phyloP scores from a whole-genome alignment of 441 rosid species.

The Bruguiera hainesii region DNA sequence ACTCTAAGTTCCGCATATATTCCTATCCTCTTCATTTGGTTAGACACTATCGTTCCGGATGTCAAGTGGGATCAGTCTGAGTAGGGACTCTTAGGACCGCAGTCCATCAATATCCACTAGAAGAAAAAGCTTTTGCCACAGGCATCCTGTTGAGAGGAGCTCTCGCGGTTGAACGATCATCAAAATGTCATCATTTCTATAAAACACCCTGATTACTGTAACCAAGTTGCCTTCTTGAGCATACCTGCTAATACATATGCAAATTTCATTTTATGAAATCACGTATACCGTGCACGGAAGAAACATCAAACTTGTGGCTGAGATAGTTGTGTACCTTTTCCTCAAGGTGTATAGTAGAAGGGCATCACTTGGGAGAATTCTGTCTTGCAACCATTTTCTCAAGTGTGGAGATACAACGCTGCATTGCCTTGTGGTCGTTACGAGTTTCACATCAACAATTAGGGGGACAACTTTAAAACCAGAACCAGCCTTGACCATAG shows the following conservation, averaged over 20 bases:
- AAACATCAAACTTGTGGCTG: neutral
- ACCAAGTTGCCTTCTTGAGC: constrained; percentile 46
- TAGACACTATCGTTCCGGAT: constrained; percentile 18
- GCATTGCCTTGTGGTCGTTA: constrained; percentile 35
- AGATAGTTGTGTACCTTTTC: constrained; percentile 38
- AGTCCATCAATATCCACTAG: constrained; percentile 47
- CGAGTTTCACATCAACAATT: constrained; percentile 42
- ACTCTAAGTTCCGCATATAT: neutral
- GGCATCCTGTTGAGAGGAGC: constrained; percentile 41
- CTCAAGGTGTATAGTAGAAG: constrained; percentile 35
- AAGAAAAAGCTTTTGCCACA: constrained; percentile 41
- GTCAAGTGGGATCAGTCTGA: constrained; percentile 12
- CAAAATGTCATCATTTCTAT: constrained; percentile 26
- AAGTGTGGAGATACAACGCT: constrained; percentile 38
- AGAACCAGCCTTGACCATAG: constrained; percentile 45
- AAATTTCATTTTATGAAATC: constrained; percentile 15
- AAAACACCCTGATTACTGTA: constrained; percentile 36
- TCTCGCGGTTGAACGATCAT: constrained; percentile 45
- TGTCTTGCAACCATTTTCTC: constrained; percentile 44
- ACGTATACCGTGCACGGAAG: neutral
- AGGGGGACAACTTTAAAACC: constrained; percentile 46
- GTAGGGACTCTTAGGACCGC: constrained; percentile 33
- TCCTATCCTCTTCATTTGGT: constrained; percentile 5
- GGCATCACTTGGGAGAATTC: constrained; percentile 40
- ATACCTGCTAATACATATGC: constrained; percentile 31